Evolutionary conservation across 495 filamentous ascomycete genomes (phyloP).

Genomic region (Penicillium subrubescens): DNA sequence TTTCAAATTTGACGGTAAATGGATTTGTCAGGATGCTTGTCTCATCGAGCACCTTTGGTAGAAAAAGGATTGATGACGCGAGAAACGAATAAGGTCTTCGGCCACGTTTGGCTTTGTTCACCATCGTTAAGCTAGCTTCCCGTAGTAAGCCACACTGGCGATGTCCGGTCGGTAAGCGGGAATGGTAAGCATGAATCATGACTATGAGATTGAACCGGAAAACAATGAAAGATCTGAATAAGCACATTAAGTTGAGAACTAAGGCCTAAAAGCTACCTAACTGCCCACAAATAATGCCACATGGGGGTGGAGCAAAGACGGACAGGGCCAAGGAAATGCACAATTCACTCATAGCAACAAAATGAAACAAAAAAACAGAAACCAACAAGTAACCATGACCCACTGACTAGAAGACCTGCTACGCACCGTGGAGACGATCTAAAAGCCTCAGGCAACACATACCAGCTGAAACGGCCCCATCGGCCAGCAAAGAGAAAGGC

Average conservation of each 20-base stretch:
- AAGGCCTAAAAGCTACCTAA: not conserved
- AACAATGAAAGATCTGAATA: not conserved
- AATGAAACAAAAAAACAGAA: not conserved
- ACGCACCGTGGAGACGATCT: not conserved
- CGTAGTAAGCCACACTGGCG: not conserved
- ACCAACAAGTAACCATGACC: not conserved
- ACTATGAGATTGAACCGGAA: not conserved
- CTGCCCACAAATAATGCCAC: not conserved
- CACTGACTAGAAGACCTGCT: not conserved
- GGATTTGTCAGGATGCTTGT: not conserved
- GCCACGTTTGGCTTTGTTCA: not conserved
- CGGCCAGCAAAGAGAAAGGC: not conserved
- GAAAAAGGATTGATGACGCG: not conserved
- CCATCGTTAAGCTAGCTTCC: not conserved
- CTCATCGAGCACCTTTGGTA: not conserved
- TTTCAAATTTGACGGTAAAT: not conserved
- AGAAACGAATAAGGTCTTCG: too few relatives aligned
- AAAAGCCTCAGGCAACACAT: conserved; percentile 8
- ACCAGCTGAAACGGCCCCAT: conserved; percentile 12
- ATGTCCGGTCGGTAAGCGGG: not conserved
- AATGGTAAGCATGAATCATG: not conserved
- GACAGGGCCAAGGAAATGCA: not conserved
- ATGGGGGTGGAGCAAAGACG: not conserved
- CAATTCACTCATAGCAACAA: not conserved
- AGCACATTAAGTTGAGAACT: not conserved